Base-by-base conservation (phyloP, 768 basidiomycete genomes). In the Podaxis mareebaensis region DNA sequence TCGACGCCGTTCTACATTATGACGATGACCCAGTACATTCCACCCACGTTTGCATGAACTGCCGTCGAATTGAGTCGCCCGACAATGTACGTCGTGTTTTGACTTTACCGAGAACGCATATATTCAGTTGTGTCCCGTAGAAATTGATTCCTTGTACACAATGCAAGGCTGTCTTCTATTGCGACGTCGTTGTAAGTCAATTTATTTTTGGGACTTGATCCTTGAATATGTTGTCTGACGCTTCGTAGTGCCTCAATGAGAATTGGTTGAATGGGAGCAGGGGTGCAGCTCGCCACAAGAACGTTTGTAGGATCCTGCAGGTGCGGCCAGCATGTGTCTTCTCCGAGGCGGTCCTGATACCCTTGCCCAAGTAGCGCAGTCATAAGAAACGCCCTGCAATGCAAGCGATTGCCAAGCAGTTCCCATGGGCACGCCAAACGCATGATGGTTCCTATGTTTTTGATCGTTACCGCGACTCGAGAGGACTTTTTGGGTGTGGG, bases 401-500 rank as follows among this genome's bases (percentile, higher is more conserved):
- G 66, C 64, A 65, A 20, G 63, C 58, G 3, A 67, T 67, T 38
- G 55, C 66, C 28, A 67, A 68, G 44, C 70, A 69, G 53, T 73
- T 73, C 58, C 72, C 69, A 4, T 71, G 72, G 72, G 58, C 66
- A 13, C 58, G 49, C 30, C 67, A 42, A 48, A 54, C 58, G 22
- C 13, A 22, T 0, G 70, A 70, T 44, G 67, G 67, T 24, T 64
- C 60, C 1, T 67, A 59, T 53, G n/a, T 28, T 10, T 67, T 67
- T 39, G 58, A 62, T 22, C 48, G 64, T n/a, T 49, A 67, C 12
- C 67, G 66, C 24, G 67, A 66, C 17, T 67, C 63, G 24, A 33
- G 53, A 17, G 46, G 54, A 28, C 53, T 82, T 28, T 71, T 80
- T 38, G 81, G 81, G 22, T 68, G 70, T 6, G 72, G 75, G 3